phyloP scores from a whole-genome alignment of 306 rosid species.

The Heteromeles arbutifolia region DNA sequence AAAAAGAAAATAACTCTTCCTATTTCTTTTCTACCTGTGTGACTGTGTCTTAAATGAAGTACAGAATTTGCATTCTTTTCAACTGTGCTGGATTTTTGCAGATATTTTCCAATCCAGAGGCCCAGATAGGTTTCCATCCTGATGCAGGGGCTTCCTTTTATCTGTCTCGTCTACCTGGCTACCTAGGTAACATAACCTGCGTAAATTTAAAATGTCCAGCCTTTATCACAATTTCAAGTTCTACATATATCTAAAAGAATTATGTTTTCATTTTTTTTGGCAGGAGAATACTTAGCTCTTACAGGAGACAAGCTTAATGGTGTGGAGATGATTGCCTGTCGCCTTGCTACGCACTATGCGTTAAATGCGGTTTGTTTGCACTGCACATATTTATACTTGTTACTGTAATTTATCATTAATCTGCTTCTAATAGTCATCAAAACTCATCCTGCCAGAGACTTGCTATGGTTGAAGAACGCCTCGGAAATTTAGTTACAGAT shows the following conservation, averaged over 20 bases:
- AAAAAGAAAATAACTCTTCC: background rate
- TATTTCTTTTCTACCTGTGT: background rate
- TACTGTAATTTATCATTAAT: conserved; percentile 12
- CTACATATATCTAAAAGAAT: background rate
- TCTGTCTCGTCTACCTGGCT: conserved; percentile 93
- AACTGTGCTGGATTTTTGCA: conserved; percentile 26
- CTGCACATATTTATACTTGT: background rate
- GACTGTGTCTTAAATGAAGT: background rate
- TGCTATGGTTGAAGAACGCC: conserved; percentile 70
- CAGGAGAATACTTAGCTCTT: conserved; percentile 96
- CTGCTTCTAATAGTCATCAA: conserved; percentile 11
- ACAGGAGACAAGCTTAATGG: conserved; percentile 97
- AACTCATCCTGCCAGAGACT: conserved; percentile 55
- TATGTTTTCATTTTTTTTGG: background rate
- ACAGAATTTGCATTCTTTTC: background rate
- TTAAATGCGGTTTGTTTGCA: conserved; percentile 57
- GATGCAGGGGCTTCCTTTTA: conserved; percentile 95
- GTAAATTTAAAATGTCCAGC: background rate
- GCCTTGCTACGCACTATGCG: conserved; percentile 83
- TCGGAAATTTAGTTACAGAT: conserved; percentile 71
- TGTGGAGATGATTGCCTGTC: conserved; percentile 90
- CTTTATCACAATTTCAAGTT: background rate
- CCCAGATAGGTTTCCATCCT: conserved; percentile 94
- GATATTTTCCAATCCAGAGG: conserved; percentile 81
- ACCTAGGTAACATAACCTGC: conserved; percentile 52